Evolutionary conservation across 2,329 filamentous ascomycete genomes (phyloP), one percentile per base, ranked within the genome.

Genomic region (Fusarium sp.): DNA sequence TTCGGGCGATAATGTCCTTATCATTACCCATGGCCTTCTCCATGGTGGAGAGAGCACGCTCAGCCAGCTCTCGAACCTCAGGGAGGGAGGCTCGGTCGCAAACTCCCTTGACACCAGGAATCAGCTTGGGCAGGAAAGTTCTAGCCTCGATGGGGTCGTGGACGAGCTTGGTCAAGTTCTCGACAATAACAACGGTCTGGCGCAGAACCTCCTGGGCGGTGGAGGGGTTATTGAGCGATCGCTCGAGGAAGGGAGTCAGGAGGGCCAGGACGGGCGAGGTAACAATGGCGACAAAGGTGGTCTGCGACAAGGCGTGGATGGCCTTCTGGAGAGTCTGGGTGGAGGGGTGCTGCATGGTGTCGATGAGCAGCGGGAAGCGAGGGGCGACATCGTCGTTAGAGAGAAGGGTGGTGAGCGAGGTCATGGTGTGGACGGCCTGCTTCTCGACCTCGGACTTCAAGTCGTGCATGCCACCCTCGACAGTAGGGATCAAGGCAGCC

Each of bases 111-210:
- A 99, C 93, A 89, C 96, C 96, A 50, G 96, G 96, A 80, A 94
- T 93, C 62, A 99, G 88, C 85, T 98, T 98, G 61, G 96, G 96
- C 81, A 99, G 85, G 88, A 99, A 99, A 65, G 94, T 94, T 75
- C 96, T 90, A 37, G 96, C 96, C 86, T 99, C 96, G 69, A 98
- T 91, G 16, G 96, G 96, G 82, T 92, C 95, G 83, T 99, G 96
- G 31, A 99, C 96, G 35, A 99, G 91, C 87, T 98, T 98, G 70
- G 96, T 99, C 86, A 99, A 87, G 85, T 99, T 99, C 86, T 99
- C 96, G 22, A 96, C 93, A 61, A 99, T 97, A 64, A 99, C 95
- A 34, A 97, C 95, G 4, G 96, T 98, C 85, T 98, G 96, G 71
- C 96, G 93, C 65, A 98, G 88, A 24, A 98, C 95, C 85, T 99